Percentiles rank a stretch among this genome's conserved stretches.
These are phyloP conservation scores for Neofusicoccum sp. DNA, from an alignment of 2,329 filamentous ascomycete genomes.

Conservation along the genomic window DNA sequence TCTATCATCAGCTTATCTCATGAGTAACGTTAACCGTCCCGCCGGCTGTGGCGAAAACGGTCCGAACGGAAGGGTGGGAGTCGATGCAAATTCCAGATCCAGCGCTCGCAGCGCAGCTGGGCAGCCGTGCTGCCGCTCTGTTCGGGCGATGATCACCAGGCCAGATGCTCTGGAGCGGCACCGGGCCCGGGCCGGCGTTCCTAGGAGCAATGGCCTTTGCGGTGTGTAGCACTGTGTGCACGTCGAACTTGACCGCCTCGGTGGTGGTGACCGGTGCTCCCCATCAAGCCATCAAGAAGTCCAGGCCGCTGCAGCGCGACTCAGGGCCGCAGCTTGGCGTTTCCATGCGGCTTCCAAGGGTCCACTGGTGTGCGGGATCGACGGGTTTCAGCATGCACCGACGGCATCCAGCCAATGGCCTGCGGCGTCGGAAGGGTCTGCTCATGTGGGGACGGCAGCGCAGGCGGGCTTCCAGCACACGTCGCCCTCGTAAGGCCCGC, in stretches of 20 bases:
- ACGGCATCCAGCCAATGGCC: slow-evolving; percentile 4
- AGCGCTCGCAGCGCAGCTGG: slow-evolving; percentile 13
- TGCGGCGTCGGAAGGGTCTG: slow-evolving; percentile 20
- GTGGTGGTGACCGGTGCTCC: slow-evolving; percentile 17
- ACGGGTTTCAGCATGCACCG: slow-evolving; percentile 12
- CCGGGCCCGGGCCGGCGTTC: slow-evolving; percentile 22
- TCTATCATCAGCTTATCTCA: slow-evolving; percentile 20
- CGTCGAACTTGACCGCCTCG: slow-evolving; percentile 18
- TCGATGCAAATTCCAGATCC: slow-evolving; percentile 21
- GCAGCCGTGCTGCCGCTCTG: slow-evolving; percentile 21
- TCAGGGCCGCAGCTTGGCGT: slow-evolving; percentile 15
- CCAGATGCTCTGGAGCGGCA: slow-evolving; percentile 21
- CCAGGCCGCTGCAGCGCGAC: slow-evolving; percentile 14
- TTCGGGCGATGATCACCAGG: slow-evolving; percentile 19
- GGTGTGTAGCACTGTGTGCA: slow-evolving; percentile 17
- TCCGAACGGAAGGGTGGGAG: slow-evolving; percentile 17
- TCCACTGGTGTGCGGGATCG: slow-evolving; percentile 19
- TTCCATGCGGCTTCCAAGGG: slow-evolving; percentile 19
- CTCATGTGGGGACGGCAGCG: slow-evolving; percentile 20
- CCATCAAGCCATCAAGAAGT: slow-evolving; percentile 11
- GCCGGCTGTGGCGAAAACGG: slow-evolving; percentile 20
- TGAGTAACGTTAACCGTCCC: slow-evolving; percentile 19
- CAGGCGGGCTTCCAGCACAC: slow-evolving; percentile 9
- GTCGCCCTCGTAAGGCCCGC: slow-evolving; percentile 15
- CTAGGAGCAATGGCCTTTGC: slow-evolving; percentile 15